phyloP scores from a whole-genome alignment of 148 eudicot species.

The Rhododendron henanense region DNA sequence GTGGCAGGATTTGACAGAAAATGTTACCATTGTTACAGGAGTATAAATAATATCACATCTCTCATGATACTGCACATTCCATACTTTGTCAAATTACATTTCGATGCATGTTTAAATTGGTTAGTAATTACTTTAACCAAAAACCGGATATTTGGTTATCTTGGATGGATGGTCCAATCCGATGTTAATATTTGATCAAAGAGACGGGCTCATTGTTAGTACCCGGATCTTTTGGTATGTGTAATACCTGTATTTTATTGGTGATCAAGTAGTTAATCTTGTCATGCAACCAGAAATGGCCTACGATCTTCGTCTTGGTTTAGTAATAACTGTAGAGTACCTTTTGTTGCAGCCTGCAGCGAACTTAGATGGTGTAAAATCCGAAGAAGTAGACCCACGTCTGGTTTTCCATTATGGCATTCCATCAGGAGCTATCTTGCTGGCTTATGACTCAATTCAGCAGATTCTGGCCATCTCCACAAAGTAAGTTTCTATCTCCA shows the following conservation, averaged over 20 bases:
- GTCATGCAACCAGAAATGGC: not conserved
- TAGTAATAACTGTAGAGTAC: not conserved
- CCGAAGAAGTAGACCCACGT: constrained; percentile 61
- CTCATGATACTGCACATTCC: not conserved
- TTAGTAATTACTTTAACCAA: not conserved
- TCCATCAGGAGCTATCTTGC: constrained; percentile 52
- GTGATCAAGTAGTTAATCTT: not conserved
- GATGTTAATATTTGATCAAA: not conserved
- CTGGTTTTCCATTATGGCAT: constrained; percentile 82
- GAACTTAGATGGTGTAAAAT: constrained; percentile 49
- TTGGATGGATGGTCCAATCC: not conserved
- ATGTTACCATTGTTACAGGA: not conserved
- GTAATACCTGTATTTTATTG: not conserved
- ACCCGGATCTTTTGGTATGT: not conserved
- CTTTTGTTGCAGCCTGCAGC: constrained; percentile 60
- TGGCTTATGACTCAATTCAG: constrained; percentile 75
- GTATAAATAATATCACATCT: not conserved
- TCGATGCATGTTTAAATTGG: not conserved
- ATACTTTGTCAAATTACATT: not conserved
- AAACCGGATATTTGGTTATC: not conserved
- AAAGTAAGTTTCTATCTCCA: constrained; percentile 38
- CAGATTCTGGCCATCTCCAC: constrained; percentile 83
- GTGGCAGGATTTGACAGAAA: not conserved
- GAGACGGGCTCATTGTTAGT: not conserved
- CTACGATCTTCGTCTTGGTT: not conserved